Percentiles rank a stretch among this genome's conserved stretches.
These are phyloP conservation scores for Microdochium trichocladiopsis DNA, from an alignment of 2,329 filamentous ascomycete species.

Conservation along the genomic window DNA sequence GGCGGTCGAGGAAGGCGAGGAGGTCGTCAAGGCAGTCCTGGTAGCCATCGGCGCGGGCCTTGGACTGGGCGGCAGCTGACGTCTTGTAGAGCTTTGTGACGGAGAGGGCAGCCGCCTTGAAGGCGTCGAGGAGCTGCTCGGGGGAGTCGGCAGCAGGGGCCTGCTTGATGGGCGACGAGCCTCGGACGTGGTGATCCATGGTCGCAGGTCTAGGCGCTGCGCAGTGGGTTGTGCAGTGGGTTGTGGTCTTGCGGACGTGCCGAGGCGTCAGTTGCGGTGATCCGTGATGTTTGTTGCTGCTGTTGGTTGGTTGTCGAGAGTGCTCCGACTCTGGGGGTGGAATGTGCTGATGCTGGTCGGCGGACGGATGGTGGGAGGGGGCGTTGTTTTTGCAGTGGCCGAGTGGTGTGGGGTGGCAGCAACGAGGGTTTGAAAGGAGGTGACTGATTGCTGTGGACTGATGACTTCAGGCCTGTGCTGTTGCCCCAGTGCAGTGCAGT, in stretches of 20 bases:
- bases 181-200: constrained; percentile 18
- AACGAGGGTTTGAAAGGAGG: no score
- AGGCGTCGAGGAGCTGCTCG: constrained; percentile 73
- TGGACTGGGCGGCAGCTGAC: constrained; percentile 69
- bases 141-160: constrained; percentile 36
- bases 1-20: constrained; percentile 75
- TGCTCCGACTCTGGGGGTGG: no score
- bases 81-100: constrained; percentile 97
- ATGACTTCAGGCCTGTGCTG: no score
- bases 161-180: constrained; percentile 19
- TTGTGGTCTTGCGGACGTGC: no score
- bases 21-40: constrained; percentile 92
- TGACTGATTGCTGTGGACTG: no score
- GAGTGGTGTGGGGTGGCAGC: neutral
- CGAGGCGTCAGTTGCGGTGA: no score
- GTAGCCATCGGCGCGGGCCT: constrained; percentile 74
- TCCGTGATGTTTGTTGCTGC: constrained; percentile 1
- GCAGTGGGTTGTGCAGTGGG: no score
- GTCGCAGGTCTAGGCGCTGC: constrained; percentile 1
- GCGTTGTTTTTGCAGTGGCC: neutral
- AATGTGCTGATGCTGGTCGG: constrained; percentile 3
- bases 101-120: constrained; percentile 86
- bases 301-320: constrained; percentile 3
- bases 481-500: no score
- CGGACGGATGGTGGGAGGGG: neutral